Evolutionary conservation across 768 basidiomycete species (phyloP).

Genomic region (Cystofilobasidium capitatum): DNA sequence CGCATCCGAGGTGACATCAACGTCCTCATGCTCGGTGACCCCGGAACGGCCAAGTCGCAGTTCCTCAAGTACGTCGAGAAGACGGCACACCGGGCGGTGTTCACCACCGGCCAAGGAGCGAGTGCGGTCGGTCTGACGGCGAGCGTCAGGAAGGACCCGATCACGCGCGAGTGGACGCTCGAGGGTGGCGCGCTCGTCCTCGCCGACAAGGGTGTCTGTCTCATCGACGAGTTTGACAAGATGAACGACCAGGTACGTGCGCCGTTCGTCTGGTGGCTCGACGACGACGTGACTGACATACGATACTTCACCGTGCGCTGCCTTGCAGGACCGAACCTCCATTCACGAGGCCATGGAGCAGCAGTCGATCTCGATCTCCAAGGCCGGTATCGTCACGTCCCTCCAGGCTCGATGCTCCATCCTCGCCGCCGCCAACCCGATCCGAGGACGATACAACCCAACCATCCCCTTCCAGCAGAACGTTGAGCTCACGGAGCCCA

Average conservation of each 20-base stretch:
- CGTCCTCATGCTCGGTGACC: constrained; percentile 88
- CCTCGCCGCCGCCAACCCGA: constrained; percentile 94
- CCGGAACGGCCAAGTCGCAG: constrained; percentile 97
- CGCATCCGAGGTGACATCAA: constrained; percentile 97
- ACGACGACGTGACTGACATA: no score
- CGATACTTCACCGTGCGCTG: no score
- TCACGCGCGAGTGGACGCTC: constrained; percentile 95
- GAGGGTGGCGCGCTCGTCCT: constrained; percentile 97
- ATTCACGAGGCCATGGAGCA: constrained; percentile 99
- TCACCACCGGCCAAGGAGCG: constrained; percentile 96
- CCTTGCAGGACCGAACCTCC: constrained; percentile 50
- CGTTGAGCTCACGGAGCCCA: constrained; percentile 95
- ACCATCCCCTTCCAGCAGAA: constrained; percentile 98
- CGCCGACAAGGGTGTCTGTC: constrained; percentile 92
- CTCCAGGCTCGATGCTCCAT: constrained; percentile 96
- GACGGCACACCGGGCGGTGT: constrained; percentile 93
- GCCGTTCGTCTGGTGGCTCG: background rate
- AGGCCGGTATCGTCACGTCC: constrained; percentile 97
- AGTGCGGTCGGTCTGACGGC: constrained; percentile 97
- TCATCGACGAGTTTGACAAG: constrained; percentile 99
- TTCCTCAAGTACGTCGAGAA: constrained; percentile 99
- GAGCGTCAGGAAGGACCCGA: constrained; percentile 94
- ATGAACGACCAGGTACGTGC: constrained; percentile 66
- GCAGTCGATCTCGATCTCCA: constrained; percentile 96
- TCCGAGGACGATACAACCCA: constrained; percentile 93